Evolutionary conservation across 306 rosid species (phyloP).

Genomic region (Rosa lucieae): DNA sequence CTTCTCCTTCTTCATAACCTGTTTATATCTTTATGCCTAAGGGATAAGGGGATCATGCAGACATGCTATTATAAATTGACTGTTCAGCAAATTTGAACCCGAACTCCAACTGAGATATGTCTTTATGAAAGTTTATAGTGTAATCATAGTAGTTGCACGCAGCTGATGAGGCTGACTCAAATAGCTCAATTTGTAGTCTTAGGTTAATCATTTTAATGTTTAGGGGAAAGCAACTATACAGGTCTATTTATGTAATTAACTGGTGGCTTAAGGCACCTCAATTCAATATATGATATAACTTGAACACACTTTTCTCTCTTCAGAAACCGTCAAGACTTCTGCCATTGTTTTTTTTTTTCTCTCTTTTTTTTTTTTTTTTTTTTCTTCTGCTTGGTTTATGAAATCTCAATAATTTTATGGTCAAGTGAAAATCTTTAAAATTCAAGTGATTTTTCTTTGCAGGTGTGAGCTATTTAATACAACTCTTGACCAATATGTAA

Average conservation of each 20-base stretch:
- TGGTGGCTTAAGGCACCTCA: not conserved
- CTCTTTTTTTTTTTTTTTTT: not conserved
- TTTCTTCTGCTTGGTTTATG: not conserved
- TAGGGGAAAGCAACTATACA: not conserved
- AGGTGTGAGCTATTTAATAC: slow-evolving; percentile 93
- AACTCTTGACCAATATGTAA: slow-evolving; percentile 80
- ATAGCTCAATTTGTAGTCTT: not conserved
- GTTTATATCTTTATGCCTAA: not conserved
- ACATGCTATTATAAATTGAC: not conserved
- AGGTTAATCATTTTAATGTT: not conserved
- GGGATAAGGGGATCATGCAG: not conserved
- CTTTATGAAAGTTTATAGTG: not conserved
- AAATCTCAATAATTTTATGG: not conserved
- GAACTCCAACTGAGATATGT: not conserved
- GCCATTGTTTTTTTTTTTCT: not conserved
- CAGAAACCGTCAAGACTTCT: not conserved
- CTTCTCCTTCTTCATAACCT: not conserved
- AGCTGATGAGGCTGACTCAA: not conserved
- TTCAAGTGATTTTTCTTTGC: slow-evolving; percentile 24
- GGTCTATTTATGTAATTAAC: not conserved
- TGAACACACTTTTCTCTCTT: not conserved
- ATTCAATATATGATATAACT: not conserved
- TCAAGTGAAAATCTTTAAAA: not conserved
- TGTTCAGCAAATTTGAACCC: not conserved
- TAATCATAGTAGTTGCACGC: not conserved